Evolutionary conservation across 2,329 filamentous ascomycete species (phyloP).

Genomic region (Pleurostoma richardsiae): DNA sequence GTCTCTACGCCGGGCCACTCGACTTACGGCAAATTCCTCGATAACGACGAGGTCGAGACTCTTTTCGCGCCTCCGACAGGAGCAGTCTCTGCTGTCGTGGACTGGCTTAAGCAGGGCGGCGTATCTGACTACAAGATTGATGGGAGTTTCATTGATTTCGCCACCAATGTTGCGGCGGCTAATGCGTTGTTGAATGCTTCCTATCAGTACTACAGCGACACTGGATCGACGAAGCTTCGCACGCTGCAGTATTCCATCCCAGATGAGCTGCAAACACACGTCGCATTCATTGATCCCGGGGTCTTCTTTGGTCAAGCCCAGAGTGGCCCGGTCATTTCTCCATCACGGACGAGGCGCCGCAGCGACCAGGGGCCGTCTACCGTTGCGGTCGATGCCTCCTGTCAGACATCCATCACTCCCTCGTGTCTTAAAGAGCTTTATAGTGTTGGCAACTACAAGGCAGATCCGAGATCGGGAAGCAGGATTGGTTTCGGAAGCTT

Average conservation of each 20-base stretch:
- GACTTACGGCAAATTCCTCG: slow-evolving; percentile 16
- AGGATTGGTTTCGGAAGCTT: slow-evolving; percentile 40
- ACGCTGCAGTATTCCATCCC: slow-evolving; percentile 8
- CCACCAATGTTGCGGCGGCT: slow-evolving; percentile 15
- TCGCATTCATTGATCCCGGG: slow-evolving; percentile 9
- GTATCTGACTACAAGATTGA: slow-evolving; percentile 10
- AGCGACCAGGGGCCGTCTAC: not conserved
- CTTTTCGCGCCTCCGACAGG: slow-evolving; percentile 14
- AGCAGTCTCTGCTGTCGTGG: slow-evolving; percentile 12
- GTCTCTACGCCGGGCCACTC: slow-evolving; percentile 15
- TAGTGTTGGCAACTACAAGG: slow-evolving; percentile 34
- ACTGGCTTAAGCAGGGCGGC: slow-evolving; percentile 14
- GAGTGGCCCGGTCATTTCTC: not conserved
- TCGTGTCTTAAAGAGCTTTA: slow-evolving; percentile 39
- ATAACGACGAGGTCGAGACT: slow-evolving; percentile 12
- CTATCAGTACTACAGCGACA: slow-evolving; percentile 17
- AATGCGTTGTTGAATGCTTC: slow-evolving; percentile 19
- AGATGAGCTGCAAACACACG: slow-evolving; percentile 2
- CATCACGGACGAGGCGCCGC: slow-evolving; percentile 1
- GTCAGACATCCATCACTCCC: slow-evolving; percentile 29
- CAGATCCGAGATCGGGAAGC: slow-evolving; percentile 33
- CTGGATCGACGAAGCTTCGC: slow-evolving; percentile 7
- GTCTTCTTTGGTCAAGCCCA: slow-evolving; percentile 8
- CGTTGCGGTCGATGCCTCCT: slow-evolving; percentile 10
- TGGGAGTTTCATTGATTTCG: slow-evolving; percentile 17